Conservation (phyloP, 257 asterid species). For the Solanum acaule region DNA sequence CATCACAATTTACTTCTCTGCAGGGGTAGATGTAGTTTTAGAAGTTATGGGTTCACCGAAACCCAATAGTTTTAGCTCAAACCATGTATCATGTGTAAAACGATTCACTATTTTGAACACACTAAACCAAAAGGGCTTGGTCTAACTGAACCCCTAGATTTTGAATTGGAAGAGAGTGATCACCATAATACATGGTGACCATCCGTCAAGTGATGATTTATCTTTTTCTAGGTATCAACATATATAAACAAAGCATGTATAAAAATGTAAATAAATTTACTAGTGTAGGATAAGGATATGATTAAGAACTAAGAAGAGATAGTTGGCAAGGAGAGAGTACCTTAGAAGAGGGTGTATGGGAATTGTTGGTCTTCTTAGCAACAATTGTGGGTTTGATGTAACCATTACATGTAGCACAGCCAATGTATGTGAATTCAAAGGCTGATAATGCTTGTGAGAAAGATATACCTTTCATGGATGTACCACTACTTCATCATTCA, state of each 20-base stretch:
- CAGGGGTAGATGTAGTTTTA: background rate
- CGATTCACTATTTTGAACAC: background rate
- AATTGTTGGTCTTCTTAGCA: conserved; percentile 56
- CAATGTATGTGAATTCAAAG: conserved; percentile 23
- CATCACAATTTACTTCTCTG: background rate
- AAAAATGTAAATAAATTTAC: no score
- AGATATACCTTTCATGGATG: conserved; percentile 52
- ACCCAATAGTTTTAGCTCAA: background rate
- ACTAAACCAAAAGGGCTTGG: background rate
- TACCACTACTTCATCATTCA: conserved; percentile 1
- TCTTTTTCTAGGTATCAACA: background rate
- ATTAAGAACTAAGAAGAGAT: background rate
- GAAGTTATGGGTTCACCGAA: background rate
- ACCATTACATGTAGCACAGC: background rate
- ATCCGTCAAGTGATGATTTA: background rate
- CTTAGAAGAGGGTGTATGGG: conserved; percentile 49
- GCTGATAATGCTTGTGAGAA: conserved; percentile 20
- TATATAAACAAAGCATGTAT: background rate
- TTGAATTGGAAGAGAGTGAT: background rate
- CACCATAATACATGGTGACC: background rate
- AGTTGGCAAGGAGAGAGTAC: conserved; percentile 12
- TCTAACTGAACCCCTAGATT: background rate
- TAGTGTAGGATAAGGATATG: background rate
- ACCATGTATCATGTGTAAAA: background rate
- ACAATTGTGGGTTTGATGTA: conserved; percentile 26